Percentiles rank a stretch among this genome's conserved stretches.
Evolutionary conservation across 768 basidiomycete genomes (phyloP).

Genomic region (Termitomyces sp.): DNA sequence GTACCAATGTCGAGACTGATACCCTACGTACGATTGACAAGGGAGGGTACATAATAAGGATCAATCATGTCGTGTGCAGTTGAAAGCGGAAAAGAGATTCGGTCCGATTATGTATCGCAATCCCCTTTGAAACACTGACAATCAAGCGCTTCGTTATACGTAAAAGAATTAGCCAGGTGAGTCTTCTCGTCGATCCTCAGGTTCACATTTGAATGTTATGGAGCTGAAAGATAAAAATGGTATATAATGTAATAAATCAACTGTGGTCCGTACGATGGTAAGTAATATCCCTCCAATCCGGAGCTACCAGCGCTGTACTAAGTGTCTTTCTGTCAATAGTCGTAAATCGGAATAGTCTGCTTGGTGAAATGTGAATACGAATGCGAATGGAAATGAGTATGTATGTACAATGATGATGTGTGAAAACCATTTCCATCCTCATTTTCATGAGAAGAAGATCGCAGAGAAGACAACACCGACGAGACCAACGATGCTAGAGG

Average conservation of each 20-base stretch:
- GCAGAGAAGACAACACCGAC: conserved; percentile 21
- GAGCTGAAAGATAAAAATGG: background rate
- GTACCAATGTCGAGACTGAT: background rate
- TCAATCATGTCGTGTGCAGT: background rate
- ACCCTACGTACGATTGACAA: background rate
- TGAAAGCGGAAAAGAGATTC: background rate
- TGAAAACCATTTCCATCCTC: conserved; percentile 1
- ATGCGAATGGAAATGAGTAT: background rate
- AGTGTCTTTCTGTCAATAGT: background rate
- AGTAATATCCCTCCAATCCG: conserved; percentile 5
- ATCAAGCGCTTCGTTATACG: background rate
- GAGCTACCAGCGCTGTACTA: conserved; percentile 5
- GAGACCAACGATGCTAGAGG: conserved; percentile 13
- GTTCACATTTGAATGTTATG: background rate
- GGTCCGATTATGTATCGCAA: background rate
- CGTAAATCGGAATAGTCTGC: background rate
- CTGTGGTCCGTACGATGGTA: conserved; percentile 4
- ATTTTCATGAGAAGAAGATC: conserved; percentile 17
- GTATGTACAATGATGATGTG: conserved; percentile 1
- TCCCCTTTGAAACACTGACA: background rate
- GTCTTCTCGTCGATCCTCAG: no score
- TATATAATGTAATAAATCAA: conserved; percentile 9
- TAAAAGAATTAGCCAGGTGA: no score
- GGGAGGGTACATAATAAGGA: background rate
- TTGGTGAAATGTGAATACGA: background rate